A percentile compares a stretch with the other conserved stretches of the same genome.
Conservation (phyloP, 805 yeast genomes). For the Pichia cabralensis region DNA sequence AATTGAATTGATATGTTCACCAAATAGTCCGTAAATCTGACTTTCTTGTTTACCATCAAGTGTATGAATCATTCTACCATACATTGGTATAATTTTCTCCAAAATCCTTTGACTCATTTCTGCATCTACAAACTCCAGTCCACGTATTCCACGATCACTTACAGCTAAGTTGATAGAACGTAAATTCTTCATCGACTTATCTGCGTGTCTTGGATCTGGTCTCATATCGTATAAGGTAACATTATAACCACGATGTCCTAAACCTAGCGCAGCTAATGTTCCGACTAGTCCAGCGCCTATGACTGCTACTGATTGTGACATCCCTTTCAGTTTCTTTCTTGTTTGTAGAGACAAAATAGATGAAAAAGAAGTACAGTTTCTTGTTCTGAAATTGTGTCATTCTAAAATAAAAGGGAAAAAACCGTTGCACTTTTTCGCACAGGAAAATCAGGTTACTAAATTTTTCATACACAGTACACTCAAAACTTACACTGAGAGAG, state of each 20-base stretch:
- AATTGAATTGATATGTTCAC: constrained; percentile 78
- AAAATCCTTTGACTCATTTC: constrained; percentile 47
- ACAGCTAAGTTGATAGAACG: constrained; percentile 82
- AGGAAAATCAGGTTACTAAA: no score
- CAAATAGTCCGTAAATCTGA: constrained; percentile 71
- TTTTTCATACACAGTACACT: no score
- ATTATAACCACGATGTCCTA: constrained; percentile 57
- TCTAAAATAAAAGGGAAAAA: no score
- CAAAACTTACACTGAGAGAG: no score
- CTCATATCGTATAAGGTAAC: constrained; percentile 70
- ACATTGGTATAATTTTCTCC: constrained; percentile 67
- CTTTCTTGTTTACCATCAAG: constrained; percentile 49
- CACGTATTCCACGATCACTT: constrained; percentile 72
- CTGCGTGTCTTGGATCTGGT: constrained; percentile 44
- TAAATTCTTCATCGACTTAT: constrained; percentile 20
- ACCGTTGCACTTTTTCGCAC: no score
- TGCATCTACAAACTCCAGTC: constrained; percentile 53
- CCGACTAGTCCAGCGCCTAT: constrained; percentile 94
- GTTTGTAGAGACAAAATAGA: not conserved
- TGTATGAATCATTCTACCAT: constrained; percentile 85
- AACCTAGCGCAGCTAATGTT: constrained; percentile 71
- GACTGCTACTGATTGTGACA: constrained; percentile 37
- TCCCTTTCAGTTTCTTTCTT: not conserved
- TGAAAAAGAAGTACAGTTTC: no score
- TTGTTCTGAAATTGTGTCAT: no score